A percentile compares a stretch with the other conserved stretches of the same genome.
Evolutionary conservation across 73 alveolate genomes (phyloP).

Genomic region (Stentor coeruleus): DNA sequence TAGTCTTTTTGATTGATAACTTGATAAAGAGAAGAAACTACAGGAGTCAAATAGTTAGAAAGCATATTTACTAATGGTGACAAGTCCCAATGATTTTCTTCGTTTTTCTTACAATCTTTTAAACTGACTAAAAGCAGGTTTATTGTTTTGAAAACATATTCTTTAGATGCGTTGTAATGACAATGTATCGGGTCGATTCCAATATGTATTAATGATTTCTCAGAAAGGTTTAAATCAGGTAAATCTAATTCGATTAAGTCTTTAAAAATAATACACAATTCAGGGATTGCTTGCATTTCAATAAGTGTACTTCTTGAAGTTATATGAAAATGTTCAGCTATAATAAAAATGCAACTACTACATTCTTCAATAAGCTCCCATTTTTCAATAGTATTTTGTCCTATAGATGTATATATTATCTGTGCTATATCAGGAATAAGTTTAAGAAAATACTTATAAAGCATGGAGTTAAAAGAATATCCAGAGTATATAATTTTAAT

Average conservation of each 20-base stretch:
- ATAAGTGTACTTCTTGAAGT: neutral
- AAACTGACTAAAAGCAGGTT: neutral
- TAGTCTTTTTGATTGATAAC: neutral
- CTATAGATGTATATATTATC: neutral
- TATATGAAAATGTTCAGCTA: neutral
- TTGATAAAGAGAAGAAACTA: neutral
- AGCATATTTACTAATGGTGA: conserved; percentile 7
- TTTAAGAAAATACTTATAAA: neutral
- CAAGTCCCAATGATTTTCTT: too few species aligned
- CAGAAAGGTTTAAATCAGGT: neutral
- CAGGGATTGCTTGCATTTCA: neutral
- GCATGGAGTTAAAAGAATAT: neutral
- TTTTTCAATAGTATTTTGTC: neutral
- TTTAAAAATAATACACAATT: neutral
- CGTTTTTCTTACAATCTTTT: too few species aligned
- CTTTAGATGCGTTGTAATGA: neutral
- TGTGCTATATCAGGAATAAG: neutral
- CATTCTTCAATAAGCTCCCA: conserved; percentile 13
- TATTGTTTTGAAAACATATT: neutral
- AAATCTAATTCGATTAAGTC: neutral
- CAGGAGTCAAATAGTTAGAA: neutral
- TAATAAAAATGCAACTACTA: neutral
- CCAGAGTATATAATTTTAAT: neutral
- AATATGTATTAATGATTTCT: neutral
- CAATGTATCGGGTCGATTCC: neutral